phyloP scores from a whole-genome alignment of 2,329 filamentous ascomycete species.

The Calonectria pauciramosa region DNA sequence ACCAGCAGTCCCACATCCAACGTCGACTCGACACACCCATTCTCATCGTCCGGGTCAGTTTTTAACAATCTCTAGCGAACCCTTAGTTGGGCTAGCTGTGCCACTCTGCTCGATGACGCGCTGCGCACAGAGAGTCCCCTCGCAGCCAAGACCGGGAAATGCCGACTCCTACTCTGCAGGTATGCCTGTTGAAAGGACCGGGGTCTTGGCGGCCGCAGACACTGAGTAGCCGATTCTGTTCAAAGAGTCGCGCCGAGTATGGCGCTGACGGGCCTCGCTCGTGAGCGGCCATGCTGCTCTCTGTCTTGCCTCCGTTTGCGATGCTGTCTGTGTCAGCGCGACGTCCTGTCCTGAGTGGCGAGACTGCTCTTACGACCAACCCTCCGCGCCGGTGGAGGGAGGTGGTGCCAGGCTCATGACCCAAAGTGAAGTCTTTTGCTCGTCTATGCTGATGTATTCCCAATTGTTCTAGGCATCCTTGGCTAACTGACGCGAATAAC shows the following conservation, averaged over 20 bases:
- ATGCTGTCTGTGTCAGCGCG: no score
- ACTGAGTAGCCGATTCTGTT: no score
- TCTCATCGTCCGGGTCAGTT: no score
- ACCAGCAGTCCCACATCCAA: no score
- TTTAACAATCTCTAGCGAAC: no score
- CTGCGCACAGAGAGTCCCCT: background rate
- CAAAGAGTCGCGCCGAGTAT: background rate
- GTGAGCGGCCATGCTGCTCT: background rate
- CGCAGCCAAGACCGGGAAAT: constrained; percentile 12
- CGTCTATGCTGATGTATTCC: background rate
- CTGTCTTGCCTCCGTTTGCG: no score
- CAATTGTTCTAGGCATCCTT: background rate
- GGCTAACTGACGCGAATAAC: background rate
- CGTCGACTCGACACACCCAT: no score
- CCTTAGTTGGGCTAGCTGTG: background rate
- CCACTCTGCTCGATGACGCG: background rate
- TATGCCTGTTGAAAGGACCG: constrained; percentile 10
- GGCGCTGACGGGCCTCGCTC: background rate
- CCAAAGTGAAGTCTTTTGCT: constrained; percentile 10
- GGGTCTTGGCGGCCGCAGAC: constrained; percentile 11
- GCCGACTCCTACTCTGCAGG: constrained; percentile 12
- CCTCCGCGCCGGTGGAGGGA: background rate
- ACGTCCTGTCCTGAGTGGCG: no score
- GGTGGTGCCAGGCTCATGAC: background rate
- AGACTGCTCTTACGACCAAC: background rate